Evolutionary conservation across 78 protist genomes (phyloP).

Genomic region (Pigoraptor vietnamica): DNA sequence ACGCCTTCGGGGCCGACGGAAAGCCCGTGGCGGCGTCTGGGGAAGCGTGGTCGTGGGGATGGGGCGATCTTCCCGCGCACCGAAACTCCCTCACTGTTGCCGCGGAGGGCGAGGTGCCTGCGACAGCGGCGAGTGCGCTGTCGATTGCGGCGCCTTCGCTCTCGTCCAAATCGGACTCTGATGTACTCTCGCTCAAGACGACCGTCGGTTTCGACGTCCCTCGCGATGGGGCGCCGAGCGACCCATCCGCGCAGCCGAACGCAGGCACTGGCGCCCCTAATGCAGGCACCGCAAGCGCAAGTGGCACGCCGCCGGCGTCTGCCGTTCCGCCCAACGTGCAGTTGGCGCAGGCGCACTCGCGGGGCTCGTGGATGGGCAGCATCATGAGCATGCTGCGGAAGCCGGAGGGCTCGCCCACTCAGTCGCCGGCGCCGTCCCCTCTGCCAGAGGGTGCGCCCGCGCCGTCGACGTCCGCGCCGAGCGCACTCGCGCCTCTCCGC

Average conservation of each 20-base stretch:
- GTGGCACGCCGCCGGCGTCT: not conserved
- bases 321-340: not conserved
- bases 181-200: not conserved
- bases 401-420: not conserved
- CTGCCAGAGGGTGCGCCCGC: too few relatives aligned
- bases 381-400: not conserved
- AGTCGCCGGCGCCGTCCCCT: too few relatives aligned
- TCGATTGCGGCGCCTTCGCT: not conserved
- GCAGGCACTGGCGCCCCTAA: too few relatives aligned
- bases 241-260: too few relatives aligned
- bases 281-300: too few relatives aligned
- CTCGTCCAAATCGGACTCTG: not conserved
- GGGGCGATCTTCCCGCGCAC: not conserved
- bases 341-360: not conserved
- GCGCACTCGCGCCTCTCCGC: too few relatives aligned
- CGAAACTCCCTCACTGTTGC: not conserved
- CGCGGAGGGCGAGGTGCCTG: not conserved
- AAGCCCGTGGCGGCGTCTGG: not conserved
- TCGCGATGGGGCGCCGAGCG: too few relatives aligned
- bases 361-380: not conserved
- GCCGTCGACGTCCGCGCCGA: not conserved
- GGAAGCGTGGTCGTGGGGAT: not conserved
- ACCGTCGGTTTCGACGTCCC: not conserved
- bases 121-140: not conserved
- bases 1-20: not conserved